Evolutionary conservation across 2,329 filamentous ascomycete species (phyloP), one percentile per base, ranked within the genome.

Genomic region (Aaosphaeria arxii): DNA sequence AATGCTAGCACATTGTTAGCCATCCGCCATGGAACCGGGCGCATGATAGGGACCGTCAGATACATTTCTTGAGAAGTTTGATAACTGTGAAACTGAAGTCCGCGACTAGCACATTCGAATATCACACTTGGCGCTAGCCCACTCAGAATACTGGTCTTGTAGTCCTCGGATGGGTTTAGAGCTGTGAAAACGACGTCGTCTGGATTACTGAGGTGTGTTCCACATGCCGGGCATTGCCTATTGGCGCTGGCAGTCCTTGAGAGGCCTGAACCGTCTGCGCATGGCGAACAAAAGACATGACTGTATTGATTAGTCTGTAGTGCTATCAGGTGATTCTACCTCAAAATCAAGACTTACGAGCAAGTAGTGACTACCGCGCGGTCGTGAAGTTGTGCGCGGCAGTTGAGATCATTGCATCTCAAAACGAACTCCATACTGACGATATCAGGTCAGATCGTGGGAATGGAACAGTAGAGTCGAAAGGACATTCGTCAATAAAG

Each of bases 331-430:
- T 24, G 17, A 24, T 24, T 24, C 17, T 24, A 24, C 17, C 17
- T 3, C 3, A 24, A 24, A 24, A 24, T 24, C 17, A 11, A 31
- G 33, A 56, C 75, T 57, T 66, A 88, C 89, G 87, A 90, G 82
- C 91, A 97, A 11, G 88, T 94, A 4, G 91, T 96, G 32, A 96
- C 89, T 1, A 96, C 79, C 7, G 90, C 91, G 53, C 80, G 78
- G 38, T 88, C 83, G 32, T 75, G 77, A 32, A 96, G 78, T 55
- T 85, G 81, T 38, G 74, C 75, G 42, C 89, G 82, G 62, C 92
- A 96, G 52, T 85, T 87, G 33, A 91, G 77, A 30, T 83, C 81
- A 66, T 96, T 96, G 75, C 92, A 96, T 33, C 83, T 81, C 28
- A 96, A 74, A 24, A 77, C 74, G 50, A 86, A 82, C 49, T 95